Base-by-base conservation (phyloP, 2,329 filamentous ascomycete genomes). In the Cladophialophora yegresii region DNA sequence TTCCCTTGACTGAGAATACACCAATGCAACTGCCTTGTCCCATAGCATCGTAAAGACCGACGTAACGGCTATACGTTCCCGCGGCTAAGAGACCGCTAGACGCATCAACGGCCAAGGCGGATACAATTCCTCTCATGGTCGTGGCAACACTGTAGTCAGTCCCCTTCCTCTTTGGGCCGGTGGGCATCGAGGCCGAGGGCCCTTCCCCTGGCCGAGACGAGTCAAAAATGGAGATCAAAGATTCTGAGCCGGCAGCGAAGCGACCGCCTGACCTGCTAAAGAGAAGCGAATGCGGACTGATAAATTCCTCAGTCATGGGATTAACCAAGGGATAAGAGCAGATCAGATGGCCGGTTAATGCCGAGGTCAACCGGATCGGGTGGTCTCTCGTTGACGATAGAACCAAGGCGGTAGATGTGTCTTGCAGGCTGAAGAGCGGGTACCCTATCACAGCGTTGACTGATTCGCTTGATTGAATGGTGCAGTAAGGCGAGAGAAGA, bases 201-300 rank as follows among this genome's bases (percentile, higher is more conserved):
- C 78, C 80, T 28, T 80, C 75, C 2, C 80, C 78, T 4, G 79
- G 72, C 9, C 82, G 76, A 4, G 77, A 76, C 28, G 85, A 71
- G 72, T 88, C 85, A 70, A 87, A 88, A 16, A 82, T 71, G 50
- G 82, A 80, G 53, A 88, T 80, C 10, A 79, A 70, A 65, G 82
- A 82, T 45, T 82, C 77, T 2, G 79, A 79, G n/a, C 85, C 86
- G 4, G 85, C 84, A 57, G 88, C 74, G 73, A 89, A 88, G 6
- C 77, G 77, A 0, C 76, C 77, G 9, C 83, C 82, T 8, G 78
- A 74, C 3, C 76, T 71, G 3, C 75, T 77, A 72, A 85, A 88
- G n/a, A 80, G 70, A 2, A 89, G 78, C 30, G 82, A 84, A 69
- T 83, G 77, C 0, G 85, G 83, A 1, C 81, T 77, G 36, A 82